These are phyloP conservation scores for Fusarium napiforme DNA, from an alignment of 2,329 filamentous ascomycete species.

Conservation along the genomic window DNA sequence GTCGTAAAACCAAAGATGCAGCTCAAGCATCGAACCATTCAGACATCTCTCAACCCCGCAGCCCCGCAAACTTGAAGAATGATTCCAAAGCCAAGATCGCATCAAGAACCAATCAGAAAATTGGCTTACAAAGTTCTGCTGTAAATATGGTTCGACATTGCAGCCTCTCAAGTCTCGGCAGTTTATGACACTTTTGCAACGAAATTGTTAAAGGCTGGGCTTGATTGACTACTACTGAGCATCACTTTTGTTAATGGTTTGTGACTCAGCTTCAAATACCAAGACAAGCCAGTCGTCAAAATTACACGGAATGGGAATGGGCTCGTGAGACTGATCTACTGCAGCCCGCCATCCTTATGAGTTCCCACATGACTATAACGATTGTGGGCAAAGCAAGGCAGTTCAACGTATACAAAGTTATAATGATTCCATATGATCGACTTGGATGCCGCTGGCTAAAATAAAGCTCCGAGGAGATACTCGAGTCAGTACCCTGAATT, in stretches of 20 bases:
- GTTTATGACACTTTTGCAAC: not conserved
- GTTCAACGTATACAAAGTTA: not conserved
- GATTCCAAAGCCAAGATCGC: slow-evolving; percentile 37
- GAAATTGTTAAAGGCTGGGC: not conserved
- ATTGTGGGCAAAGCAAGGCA: slow-evolving; percentile 19
- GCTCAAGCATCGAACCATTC: slow-evolving; percentile 5
- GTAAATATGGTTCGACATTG: slow-evolving; percentile 3
- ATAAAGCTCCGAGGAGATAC: slow-evolving; percentile 8
- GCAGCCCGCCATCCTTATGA: slow-evolving; percentile 8
- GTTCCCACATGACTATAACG: slow-evolving; percentile 13
- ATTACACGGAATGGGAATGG: not conserved
- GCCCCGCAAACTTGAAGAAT: slow-evolving; percentile 33
- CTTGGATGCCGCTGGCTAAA: not conserved
- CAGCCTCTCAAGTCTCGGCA: not conserved
- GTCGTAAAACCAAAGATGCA: not conserved
- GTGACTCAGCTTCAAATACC: not conserved
- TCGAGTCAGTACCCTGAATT: not conserved
- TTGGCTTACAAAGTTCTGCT: slow-evolving; percentile 9
- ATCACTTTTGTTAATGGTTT: not conserved
- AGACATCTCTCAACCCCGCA: slow-evolving; percentile 13
- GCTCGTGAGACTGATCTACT: not conserved
- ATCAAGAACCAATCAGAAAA: slow-evolving; percentile 8
- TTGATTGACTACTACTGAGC: too few relatives aligned
- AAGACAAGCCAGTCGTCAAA: not conserved
- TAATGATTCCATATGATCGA: slow-evolving; percentile 25